These are phyloP conservation scores for Kuraishia piskuri DNA, from an alignment of 805 yeast species.

Conservation along the genomic window DNA sequence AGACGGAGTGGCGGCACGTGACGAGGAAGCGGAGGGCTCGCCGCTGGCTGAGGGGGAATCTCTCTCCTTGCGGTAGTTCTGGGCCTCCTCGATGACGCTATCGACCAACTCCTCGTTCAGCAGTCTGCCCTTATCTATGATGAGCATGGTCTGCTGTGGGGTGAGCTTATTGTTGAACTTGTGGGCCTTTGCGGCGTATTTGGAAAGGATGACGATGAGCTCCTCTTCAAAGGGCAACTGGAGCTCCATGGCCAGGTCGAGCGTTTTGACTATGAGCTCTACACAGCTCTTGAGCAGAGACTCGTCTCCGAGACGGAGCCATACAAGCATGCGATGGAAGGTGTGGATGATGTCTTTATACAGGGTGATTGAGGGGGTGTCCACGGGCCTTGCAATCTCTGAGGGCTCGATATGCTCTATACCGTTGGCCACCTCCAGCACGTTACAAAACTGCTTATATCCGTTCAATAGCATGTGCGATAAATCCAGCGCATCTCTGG, in stretches of 20 bases:
- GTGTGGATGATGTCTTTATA: conserved; percentile 51
- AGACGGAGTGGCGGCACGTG: background rate
- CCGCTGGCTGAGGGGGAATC: background rate
- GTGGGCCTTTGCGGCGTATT: conserved; percentile 57
- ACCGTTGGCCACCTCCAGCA: conserved; percentile 7
- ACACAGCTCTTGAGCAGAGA: conserved; percentile 71
- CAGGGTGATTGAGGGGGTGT: conserved; percentile 15
- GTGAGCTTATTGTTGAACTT: conserved; percentile 63
- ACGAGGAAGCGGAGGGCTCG: background rate
- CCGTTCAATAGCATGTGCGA: conserved; percentile 63
- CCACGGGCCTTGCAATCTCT: too few species aligned
- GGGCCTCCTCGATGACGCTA: conserved; percentile 33
- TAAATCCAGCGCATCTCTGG: conserved; percentile 78
- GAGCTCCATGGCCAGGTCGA: conserved; percentile 55
- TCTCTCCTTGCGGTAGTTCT: conserved; percentile 16
- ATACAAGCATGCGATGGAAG: conserved; percentile 58
- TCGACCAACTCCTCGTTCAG: conserved; percentile 50
- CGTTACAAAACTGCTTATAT: conserved; percentile 38
- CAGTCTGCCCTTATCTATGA: conserved; percentile 51
- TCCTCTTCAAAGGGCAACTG: conserved; percentile 40
- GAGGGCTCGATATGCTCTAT: too few species aligned
- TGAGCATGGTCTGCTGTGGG: conserved; percentile 54
- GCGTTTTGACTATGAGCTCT: conserved; percentile 51
- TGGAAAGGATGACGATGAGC: conserved; percentile 48
- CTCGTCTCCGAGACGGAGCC: conserved; percentile 78